phyloP scores from a whole-genome alignment of 2,329 filamentous ascomycete genomes.

The Celoporthe dispersa region DNA sequence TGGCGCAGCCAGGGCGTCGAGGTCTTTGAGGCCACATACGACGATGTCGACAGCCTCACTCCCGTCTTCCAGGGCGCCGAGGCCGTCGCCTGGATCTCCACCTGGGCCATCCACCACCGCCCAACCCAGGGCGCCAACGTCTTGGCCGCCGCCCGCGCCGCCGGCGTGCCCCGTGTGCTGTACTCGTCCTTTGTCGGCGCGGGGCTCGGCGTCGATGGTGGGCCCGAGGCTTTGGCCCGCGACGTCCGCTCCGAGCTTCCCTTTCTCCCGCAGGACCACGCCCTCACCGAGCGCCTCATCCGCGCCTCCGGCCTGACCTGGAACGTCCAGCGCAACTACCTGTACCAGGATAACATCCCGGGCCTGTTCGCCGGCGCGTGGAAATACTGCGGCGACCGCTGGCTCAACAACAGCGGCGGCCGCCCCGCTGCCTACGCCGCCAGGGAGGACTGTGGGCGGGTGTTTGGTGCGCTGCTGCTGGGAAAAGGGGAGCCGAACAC shows the following conservation, averaged over 20 bases:
- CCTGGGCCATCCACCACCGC: constrained; percentile 31
- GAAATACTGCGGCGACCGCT: constrained; percentile 31
- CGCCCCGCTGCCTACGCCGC: constrained; percentile 31
- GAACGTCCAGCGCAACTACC: constrained; percentile 34
- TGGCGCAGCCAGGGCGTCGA: constrained; percentile 25
- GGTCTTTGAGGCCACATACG: constrained; percentile 28
- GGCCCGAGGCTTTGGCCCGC: neutral
- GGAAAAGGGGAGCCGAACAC: constrained; percentile 27
- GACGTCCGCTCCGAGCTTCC: constrained; percentile 28
- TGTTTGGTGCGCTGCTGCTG: constrained; percentile 31
- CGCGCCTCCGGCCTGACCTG: constrained; percentile 30
- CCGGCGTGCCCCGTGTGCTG: constrained; percentile 30
- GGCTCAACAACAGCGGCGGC: constrained; percentile 32
- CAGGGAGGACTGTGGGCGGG: constrained; percentile 32
- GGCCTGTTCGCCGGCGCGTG: constrained; percentile 30
- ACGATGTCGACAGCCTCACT: constrained; percentile 28
- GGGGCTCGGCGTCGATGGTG: constrained; percentile 25
- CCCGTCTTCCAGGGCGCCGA: constrained; percentile 32
- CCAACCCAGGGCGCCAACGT: constrained; percentile 31
- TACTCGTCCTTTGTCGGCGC: constrained; percentile 34
- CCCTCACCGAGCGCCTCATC: constrained; percentile 32
- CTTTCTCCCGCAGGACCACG: constrained; percentile 33
- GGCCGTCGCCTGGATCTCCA: constrained; percentile 32
- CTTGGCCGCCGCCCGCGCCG: constrained; percentile 29
- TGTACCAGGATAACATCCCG: constrained; percentile 32